phyloP scores from a whole-genome alignment of 495 filamentous ascomycete species.

The Talaromyces trachyspermus region DNA sequence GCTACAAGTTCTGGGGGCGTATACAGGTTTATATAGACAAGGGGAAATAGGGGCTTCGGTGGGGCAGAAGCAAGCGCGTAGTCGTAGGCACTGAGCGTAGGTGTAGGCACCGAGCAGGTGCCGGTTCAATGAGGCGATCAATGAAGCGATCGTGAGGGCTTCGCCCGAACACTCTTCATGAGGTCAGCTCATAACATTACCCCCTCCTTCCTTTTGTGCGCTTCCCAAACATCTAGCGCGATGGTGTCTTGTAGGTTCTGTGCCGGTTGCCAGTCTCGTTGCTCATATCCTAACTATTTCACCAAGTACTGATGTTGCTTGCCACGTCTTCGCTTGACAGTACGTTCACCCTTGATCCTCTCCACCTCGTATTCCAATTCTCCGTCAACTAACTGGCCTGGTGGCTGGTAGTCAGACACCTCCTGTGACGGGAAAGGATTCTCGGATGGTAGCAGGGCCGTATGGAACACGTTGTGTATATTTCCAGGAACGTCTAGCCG shows the following conservation, averaged over 20 bases:
- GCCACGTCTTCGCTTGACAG: neutral
- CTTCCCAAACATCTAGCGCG: slow-evolving; percentile 3
- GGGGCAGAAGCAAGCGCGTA: no score
- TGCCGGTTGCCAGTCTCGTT: neutral
- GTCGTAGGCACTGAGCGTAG: no score
- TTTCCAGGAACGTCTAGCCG: slow-evolving; percentile 7
- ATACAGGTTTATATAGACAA: no score
- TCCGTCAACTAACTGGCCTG: slow-evolving; percentile 1
- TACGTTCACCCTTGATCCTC: slow-evolving; percentile 5
- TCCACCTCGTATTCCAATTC: slow-evolving; percentile 3
- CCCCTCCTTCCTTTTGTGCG: neutral
- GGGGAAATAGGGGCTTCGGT: no score
- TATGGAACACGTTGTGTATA: slow-evolving; percentile 11
- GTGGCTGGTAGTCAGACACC: neutral
- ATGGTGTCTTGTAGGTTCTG: slow-evolving; percentile 7
- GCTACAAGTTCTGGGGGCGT: no score
- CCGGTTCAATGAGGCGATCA: neutral
- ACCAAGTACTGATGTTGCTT: neutral
- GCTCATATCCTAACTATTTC: slow-evolving; percentile 7
- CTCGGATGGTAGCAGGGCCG: slow-evolving; percentile 7
- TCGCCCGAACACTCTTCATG: neutral
- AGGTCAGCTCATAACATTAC: no score
- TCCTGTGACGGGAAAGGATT: slow-evolving; percentile 10
- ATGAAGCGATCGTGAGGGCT: neutral
- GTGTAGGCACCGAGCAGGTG: neutral